These are phyloP conservation scores for Penicillium egyptiacum DNA, from an alignment of 495 filamentous ascomycete species.

Conservation along the genomic window DNA sequence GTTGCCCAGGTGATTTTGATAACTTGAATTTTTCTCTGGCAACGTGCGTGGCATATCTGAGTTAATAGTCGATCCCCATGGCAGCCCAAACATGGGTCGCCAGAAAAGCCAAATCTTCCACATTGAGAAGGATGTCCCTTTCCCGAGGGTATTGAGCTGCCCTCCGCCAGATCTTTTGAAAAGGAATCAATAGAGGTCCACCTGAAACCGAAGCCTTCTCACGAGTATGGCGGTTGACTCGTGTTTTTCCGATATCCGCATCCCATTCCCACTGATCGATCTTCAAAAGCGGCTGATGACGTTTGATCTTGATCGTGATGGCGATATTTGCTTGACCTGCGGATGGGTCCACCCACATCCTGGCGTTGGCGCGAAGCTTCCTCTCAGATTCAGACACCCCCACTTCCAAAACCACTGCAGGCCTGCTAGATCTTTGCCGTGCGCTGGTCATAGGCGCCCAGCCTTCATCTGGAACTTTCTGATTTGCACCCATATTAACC, in stretches of 20 bases:
- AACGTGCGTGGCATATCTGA: too few species aligned
- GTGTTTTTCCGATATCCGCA: background rate
- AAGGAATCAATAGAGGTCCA: slow-evolving; percentile 5
- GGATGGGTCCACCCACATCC: slow-evolving; percentile 11
- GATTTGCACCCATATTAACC: slow-evolving; percentile 3
- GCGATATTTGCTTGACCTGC: slow-evolving; percentile 10
- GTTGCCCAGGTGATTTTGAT: too few species aligned
- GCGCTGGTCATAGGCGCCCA: slow-evolving; percentile 7
- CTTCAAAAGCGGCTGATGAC: slow-evolving; percentile 5
- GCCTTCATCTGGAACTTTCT: slow-evolving; percentile 10
- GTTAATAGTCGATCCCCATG: background rate
- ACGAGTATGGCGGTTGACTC: slow-evolving; percentile 4
- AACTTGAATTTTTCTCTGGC: too few species aligned
- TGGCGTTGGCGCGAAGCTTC: slow-evolving; percentile 11
- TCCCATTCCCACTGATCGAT: slow-evolving; percentile 12
- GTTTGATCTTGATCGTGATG: slow-evolving; percentile 11
- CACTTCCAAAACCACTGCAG: slow-evolving; percentile 13
- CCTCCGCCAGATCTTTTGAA: slow-evolving; percentile 6
- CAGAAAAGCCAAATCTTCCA: slow-evolving; percentile 6
- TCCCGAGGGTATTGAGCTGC: slow-evolving; percentile 2
- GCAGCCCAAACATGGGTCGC: slow-evolving; percentile 7
- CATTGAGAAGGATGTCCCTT: slow-evolving; percentile 6
- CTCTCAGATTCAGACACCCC: slow-evolving; percentile 7
- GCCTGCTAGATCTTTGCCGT: background rate
- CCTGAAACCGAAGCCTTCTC: slow-evolving; percentile 2